These are phyloP conservation scores for Magnusiomyces suaveolens DNA, from an alignment of 1,139 yeast species.

Conservation along the genomic window DNA sequence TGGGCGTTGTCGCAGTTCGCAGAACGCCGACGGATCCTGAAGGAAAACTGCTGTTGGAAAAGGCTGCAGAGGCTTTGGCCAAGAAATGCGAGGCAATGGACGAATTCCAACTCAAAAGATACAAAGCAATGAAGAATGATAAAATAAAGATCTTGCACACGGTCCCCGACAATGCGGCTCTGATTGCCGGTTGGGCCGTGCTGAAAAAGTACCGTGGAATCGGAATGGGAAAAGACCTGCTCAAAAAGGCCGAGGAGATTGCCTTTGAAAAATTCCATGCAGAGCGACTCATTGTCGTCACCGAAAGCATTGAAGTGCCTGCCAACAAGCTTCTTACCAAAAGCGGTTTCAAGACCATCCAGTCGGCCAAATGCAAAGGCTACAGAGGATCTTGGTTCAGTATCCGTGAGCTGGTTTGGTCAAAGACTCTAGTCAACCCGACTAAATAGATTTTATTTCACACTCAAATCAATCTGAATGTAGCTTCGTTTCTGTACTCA, in stretches of 20 bases:
- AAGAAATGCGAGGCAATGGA: background rate
- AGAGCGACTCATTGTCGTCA: slow-evolving; percentile 4
- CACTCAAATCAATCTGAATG: too few species aligned
- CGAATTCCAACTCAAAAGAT: slow-evolving; percentile 1
- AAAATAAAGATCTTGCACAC: background rate
- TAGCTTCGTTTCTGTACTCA: too few species aligned
- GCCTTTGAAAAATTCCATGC: slow-evolving; percentile 13
- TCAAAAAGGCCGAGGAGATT: slow-evolving; percentile 14
- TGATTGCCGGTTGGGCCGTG: slow-evolving; percentile 21
- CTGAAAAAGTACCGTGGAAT: slow-evolving; percentile 20
- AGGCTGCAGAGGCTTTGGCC: slow-evolving; percentile 6
- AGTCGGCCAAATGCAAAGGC: background rate
- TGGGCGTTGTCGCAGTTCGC: slow-evolving; percentile 17
- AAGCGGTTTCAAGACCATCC: background rate
- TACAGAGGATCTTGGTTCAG: slow-evolving; percentile 1
- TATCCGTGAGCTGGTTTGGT: background rate
- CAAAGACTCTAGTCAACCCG: background rate
- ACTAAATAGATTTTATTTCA: too few species aligned
- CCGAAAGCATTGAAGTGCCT: slow-evolving; percentile 2
- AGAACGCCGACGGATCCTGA: slow-evolving; percentile 8
- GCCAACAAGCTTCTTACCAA: background rate
- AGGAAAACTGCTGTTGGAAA: slow-evolving; percentile 4
- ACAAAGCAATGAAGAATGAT: background rate
- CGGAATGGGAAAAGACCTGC: slow-evolving; percentile 23
- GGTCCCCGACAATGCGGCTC: slow-evolving; percentile 8